These are phyloP conservation scores for Escallonia rubra DNA, from an alignment of 129 eudicot species.

Conservation along the genomic window DNA sequence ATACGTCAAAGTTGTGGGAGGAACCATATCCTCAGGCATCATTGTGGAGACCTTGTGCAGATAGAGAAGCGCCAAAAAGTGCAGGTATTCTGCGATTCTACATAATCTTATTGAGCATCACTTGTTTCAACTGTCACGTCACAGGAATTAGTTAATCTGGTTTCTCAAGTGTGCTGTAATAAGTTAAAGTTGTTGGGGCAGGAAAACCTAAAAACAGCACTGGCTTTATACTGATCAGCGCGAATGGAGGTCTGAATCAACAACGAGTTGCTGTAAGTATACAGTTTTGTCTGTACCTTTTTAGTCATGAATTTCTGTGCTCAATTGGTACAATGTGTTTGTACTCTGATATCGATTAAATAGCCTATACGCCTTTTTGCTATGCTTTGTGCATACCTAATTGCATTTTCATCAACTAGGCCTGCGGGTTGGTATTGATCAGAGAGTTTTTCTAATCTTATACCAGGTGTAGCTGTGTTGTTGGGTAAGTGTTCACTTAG, in stretches of 20 bases:
- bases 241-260: slow-evolving; percentile 98
- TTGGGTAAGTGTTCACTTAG: no score
- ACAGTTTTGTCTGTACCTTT: background rate
- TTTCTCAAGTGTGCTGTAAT: slow-evolving; percentile 20
- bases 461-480: no score
- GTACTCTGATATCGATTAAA: background rate
- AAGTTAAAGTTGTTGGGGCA: slow-evolving; percentile 50
- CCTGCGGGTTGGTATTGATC: no score
- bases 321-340: background rate
- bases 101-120: background rate
- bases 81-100: slow-evolving; percentile 13
- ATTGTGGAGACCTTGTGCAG: slow-evolving; percentile 87
- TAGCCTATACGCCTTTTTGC: background rate
- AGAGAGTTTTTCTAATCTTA: no score
- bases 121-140: background rate
- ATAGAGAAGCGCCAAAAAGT: slow-evolving; percentile 36
- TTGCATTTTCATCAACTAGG: background rate
- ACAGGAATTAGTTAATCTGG: background rate
- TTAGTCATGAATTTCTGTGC: no score
- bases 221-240: slow-evolving; percentile 81
- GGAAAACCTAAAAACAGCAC: slow-evolving; percentile 45
- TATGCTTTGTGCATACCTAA: background rate
- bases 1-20: slow-evolving; percentile 58
- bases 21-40: slow-evolving; percentile 56
- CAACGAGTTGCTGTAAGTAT: slow-evolving; percentile 96